Evolutionary conservation across 768 basidiomycete genomes (phyloP), one percentile per base, ranked within the genome.

Genomic region (Boletus pseudo-olivaceus): DNA sequence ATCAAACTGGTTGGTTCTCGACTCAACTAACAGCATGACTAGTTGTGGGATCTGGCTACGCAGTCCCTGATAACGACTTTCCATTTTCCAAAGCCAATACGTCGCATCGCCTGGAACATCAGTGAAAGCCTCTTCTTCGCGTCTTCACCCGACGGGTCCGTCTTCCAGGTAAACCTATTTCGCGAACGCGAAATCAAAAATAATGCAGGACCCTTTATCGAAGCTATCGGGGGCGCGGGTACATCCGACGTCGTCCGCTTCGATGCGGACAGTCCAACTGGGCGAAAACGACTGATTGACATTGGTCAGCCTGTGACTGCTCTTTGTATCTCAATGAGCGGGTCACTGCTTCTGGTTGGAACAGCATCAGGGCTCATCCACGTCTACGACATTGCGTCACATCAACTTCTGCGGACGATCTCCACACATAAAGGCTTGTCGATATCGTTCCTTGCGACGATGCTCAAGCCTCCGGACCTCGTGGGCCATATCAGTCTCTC

Each of bases 121-220:
- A 82, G 86, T 0, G 96, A 98, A 73, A 82, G 95, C 26, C 75
- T 87, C 45, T 92, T 98, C 71, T 94, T 97, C 65, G 92, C 91
- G 30, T 88, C 85, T 10, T 91, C 92, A 0, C 60, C 77, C 26
- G 78, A 87, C 45, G 90, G 91, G 5, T 83, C 81, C 11, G 79
- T 95, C 62, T 82, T 90, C 70, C 87, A 90, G 67, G 81, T 90
- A 59, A 87, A 92, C 60, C 72, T 95, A 29, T 93, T 88, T 71
- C 79, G 82, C 27, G 79, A 84, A 62, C 75, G 78, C 19, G 78
- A 81, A 55, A 73, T 79, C 51, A 81, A 82, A 61, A 68, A 71
- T n/a, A 61, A 57, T 20, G 76, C 79, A n/a, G 76, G 75, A 0
- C 73, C 75, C 19, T 68, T 76, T 11, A 71, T 81, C 32, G 87